Conservation (phyloP, 2,329 filamentous ascomycete genomes). For the Talaromyces piceae region DNA sequence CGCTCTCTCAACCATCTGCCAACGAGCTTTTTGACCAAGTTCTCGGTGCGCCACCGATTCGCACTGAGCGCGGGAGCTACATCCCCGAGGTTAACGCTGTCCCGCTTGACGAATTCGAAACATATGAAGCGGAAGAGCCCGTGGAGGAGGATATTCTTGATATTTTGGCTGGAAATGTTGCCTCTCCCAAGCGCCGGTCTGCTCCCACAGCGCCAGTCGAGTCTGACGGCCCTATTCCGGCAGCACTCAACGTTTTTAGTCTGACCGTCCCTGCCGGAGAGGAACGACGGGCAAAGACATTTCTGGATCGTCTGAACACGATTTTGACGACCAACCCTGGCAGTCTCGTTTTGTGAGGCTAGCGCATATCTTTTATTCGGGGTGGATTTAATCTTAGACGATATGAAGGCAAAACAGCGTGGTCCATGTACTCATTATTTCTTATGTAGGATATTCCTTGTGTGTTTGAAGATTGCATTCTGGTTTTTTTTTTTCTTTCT, state of each 20-base stretch:
- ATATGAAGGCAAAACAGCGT: conserved; percentile 9
- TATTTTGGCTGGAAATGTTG: conserved; percentile 53
- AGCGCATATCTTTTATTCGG: background rate
- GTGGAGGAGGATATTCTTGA: conserved; percentile 69
- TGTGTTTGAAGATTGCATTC: too few species aligned
- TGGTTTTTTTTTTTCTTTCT: too few species aligned
- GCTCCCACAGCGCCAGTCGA: conserved; percentile 18
- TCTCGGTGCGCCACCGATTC: conserved; percentile 52
- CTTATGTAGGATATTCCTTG: conserved; percentile 13
- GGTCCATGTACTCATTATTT: conserved; percentile 14
- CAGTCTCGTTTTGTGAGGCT: conserved; percentile 52
- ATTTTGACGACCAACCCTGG: conserved; percentile 76
- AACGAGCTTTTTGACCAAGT: conserved; percentile 87
- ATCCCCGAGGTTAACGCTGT: conserved; percentile 63
- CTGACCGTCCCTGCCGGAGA: conserved; percentile 72
- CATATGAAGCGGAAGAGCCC: background rate
- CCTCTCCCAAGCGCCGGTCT: conserved; percentile 18
- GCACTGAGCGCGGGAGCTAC: conserved; percentile 53
- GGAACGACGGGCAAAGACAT: conserved; percentile 70
- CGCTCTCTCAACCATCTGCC: conserved; percentile 57
- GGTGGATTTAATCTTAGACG: conserved; percentile 10
- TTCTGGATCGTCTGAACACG: conserved; percentile 78
- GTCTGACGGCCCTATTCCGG: conserved; percentile 32
- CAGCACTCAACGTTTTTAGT: conserved; percentile 69
- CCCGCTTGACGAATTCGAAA: conserved; percentile 25